Base-by-base conservation (phyloP, 2,329 filamentous ascomycete species). In the Aspergillus ibericus region DNA sequence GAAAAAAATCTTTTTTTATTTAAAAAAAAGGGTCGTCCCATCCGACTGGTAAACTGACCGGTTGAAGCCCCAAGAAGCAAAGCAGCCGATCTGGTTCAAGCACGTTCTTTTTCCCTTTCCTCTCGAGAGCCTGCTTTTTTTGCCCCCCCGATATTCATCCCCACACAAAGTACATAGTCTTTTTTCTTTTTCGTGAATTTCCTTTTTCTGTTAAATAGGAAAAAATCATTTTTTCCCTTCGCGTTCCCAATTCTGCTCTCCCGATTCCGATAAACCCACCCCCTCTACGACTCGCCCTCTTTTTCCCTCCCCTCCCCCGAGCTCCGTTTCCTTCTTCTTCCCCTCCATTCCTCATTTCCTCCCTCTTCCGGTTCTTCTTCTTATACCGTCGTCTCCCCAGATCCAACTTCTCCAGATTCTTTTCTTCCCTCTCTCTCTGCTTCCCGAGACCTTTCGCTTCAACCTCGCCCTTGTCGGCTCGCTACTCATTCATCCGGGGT, bases 111-210 rank as follows among this genome's bases (percentile, higher is more conserved):
- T 63, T 59, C 40, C 50, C 50, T 42, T 53, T 53, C 38, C 34
- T 36, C 47, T 50, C 47, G 12, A 50, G 47, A 50, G 47, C 47
- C 50, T 53, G 50, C 50, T 61, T 61, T 63, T 65, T 64, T 62
- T 65, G 51, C 53, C 63, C 59, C 59, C 61, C 60, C 59, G 59
- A 61, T 73, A 77, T 78, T 66, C 68, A 74, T 64, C 60, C 60
- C 66, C 66, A 67, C 68, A 69, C 65, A 64, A 55, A 60, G 56
- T 61, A 58, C 55, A 40, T 54, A 53, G 48, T 36, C 34, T 58
- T 63, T 66, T 61, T 63, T 46, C 36, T 44, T 60, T 59, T 56
- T 55, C 63, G 53, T 57, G 63, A 55, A 49, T 53, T 56, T 40
- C 63, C 66, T 58, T 61, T 66, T 49, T 53, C 51, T 58, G 61